Percentiles rank a stretch among this genome's conserved stretches.
Conservation (phyloP, 208 protist species). For the Leishmania gerbilli region DNA sequence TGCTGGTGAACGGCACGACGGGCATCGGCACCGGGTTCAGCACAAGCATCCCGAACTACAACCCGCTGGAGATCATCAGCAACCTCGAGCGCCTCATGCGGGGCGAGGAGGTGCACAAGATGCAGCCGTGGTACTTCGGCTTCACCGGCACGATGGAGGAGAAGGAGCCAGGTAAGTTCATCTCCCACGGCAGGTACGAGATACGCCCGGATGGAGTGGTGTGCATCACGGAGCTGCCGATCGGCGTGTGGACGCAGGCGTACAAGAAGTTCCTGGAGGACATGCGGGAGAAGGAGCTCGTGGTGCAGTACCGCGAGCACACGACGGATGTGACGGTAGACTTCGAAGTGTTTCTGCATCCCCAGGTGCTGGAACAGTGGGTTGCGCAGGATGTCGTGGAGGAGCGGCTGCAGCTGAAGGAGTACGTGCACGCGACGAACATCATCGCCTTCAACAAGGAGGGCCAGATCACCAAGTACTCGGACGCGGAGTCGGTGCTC, state of each 20-base stretch:
- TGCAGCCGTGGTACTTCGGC: slow-evolving; percentile 98
- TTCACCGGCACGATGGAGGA: slow-evolving; percentile 93
- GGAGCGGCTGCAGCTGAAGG: slow-evolving; percentile 93
- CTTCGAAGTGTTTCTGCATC: slow-evolving; percentile 93
- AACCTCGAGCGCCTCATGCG: slow-evolving; percentile 88
- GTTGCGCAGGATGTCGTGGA: slow-evolving; percentile 75
- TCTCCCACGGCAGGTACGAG: slow-evolving; percentile 62
- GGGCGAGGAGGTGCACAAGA: slow-evolving; percentile 76
- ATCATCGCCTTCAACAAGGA: slow-evolving; percentile 98
- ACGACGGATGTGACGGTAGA: slow-evolving; percentile 97
- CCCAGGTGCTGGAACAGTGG: slow-evolving; percentile 85
- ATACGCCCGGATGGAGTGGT: slow-evolving; percentile 88
- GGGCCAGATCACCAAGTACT: slow-evolving; percentile 95
- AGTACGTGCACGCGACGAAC: slow-evolving; percentile 94
- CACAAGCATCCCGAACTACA: slow-evolving; percentile 98
- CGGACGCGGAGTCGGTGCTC: slow-evolving; percentile 93
- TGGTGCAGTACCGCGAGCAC: slow-evolving; percentile 97
- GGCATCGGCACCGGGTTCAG: slow-evolving; percentile 99
- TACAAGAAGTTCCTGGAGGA: slow-evolving; percentile 97
- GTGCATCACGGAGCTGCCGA: slow-evolving; percentile 97
- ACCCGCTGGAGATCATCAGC: slow-evolving; percentile 97
- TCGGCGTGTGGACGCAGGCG: slow-evolving; percentile 96
- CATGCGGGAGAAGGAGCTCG: slow-evolving; percentile 81
- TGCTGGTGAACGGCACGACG: slow-evolving; percentile 98
- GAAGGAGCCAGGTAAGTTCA: slow-evolving; percentile 83